These are phyloP conservation scores for Chaetomiaceae sp. DNA, from an alignment of 2,329 filamentous ascomycete species.

Conservation along the genomic window DNA sequence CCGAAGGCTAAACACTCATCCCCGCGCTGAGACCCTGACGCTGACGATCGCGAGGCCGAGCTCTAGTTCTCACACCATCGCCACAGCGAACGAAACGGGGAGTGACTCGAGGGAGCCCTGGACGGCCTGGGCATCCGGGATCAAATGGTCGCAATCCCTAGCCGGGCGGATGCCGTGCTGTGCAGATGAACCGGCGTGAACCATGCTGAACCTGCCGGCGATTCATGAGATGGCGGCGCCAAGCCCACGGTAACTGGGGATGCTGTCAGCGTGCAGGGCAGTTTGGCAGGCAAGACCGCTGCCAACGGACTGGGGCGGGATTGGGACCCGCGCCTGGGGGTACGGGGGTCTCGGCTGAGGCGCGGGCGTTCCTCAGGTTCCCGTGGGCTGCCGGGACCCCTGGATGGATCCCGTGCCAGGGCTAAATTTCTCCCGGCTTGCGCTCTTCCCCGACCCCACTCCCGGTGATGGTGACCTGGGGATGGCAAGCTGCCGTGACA, in stretches of 20 bases:
- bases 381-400: not conserved
- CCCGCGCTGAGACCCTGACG: not conserved
- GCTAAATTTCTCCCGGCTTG: slow-evolving; percentile 30
- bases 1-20: slow-evolving; percentile 20
- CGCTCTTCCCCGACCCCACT: slow-evolving; percentile 26
- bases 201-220: not conserved
- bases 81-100: too few species aligned
- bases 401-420: slow-evolving; percentile 18
- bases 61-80: slow-evolving; percentile 2
- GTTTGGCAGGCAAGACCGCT: not conserved
- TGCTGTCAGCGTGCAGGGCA: not conserved
- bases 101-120: too few species aligned
- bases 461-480: slow-evolving; percentile 23
- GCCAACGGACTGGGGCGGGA: too few species aligned
- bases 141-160: not conserved
- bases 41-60: slow-evolving; percentile 2
- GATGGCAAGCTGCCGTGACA: slow-evolving; percentile 26
- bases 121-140: too few species aligned
- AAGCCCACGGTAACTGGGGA: not conserved
- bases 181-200: not conserved
- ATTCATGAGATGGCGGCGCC: slow-evolving; percentile 5
- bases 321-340: too few species aligned
- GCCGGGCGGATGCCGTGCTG: not conserved
- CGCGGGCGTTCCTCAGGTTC: not conserved
- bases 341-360: too few species aligned